These are phyloP conservation scores for Monosporascus ibericus DNA, from an alignment of 2,329 filamentous ascomycete genomes.

Conservation along the genomic window DNA sequence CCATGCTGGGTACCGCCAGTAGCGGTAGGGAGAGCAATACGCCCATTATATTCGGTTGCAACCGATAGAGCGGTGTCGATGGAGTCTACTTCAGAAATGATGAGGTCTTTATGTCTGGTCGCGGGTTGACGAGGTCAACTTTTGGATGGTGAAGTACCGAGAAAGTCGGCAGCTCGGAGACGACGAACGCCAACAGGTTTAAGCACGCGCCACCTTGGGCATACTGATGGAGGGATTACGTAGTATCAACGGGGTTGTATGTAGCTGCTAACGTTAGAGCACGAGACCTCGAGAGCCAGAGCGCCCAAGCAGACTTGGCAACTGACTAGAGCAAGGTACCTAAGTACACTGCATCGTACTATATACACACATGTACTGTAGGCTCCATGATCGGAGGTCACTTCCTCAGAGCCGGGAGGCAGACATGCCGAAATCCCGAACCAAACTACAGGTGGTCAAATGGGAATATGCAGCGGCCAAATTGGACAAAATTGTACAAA, in stretches of 20 bases:
- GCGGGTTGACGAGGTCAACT: not conserved
- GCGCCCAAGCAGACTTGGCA: too few relatives aligned
- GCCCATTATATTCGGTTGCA: slow-evolving; percentile 57
- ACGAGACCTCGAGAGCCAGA: too few relatives aligned
- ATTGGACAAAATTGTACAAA: not conserved
- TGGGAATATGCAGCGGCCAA: not conserved
- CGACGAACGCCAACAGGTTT: too few relatives aligned
- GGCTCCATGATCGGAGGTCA: too few relatives aligned
- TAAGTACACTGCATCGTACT: not conserved
- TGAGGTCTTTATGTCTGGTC: not conserved
- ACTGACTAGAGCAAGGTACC: not conserved
- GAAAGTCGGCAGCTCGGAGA: too few relatives aligned
- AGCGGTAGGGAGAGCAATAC: slow-evolving; percentile 85
- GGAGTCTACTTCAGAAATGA: not conserved
- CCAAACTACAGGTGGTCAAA: not conserved
- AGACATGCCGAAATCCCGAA: not conserved
- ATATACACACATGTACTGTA: not conserved
- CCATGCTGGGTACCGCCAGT: slow-evolving; percentile 77
- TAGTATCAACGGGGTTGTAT: too few relatives aligned
- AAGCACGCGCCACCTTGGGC: too few relatives aligned
- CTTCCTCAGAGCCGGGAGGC: not conserved
- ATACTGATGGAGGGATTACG: too few relatives aligned
- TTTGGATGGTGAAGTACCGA: not conserved
- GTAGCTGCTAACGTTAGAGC: too few relatives aligned
- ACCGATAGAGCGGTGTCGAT: not conserved